Percentiles rank a stretch among this genome's conserved stretches.
These are phyloP conservation scores for Hypoxylon sp. DNA, from an alignment of 2,329 filamentous ascomycete genomes.

Conservation along the genomic window DNA sequence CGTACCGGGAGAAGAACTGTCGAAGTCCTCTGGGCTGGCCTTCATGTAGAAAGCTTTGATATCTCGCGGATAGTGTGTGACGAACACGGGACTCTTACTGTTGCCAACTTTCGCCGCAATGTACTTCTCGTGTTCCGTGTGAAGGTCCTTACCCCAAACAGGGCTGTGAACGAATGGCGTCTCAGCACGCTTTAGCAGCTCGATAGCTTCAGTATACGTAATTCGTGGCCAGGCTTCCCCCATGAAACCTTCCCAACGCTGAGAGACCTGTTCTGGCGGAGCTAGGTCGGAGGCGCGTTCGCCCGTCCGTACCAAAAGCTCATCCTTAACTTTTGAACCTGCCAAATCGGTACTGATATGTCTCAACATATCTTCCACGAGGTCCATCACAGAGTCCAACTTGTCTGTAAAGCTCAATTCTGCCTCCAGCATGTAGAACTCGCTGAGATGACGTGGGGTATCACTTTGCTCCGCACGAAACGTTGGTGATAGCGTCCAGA, in stretches of 20 bases:
- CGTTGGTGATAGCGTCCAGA: constrained; percentile 94
- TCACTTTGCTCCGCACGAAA: constrained; percentile 96
- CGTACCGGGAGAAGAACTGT: constrained; percentile 47
- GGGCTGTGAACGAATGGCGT: constrained; percentile 77
- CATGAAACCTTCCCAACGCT: constrained; percentile 80
- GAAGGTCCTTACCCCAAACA: constrained; percentile 80
- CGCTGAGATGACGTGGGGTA: constrained; percentile 92
- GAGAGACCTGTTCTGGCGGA: constrained; percentile 67
- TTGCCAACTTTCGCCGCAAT: constrained; percentile 74
- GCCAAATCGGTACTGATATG: constrained; percentile 61
- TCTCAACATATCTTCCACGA: constrained; percentile 85
- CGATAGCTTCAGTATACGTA: constrained; percentile 84
- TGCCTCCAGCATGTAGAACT: constrained; percentile 99
- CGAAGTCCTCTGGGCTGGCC: constrained; percentile 35
- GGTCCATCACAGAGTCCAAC: constrained; percentile 79
- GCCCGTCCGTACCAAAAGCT: constrained; percentile 60
- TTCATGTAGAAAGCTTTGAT: constrained; percentile 95
- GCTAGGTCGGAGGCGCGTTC: constrained; percentile 63
- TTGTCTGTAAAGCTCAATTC: constrained; percentile 85
- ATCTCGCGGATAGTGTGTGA: constrained; percentile 90
- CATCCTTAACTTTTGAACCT: constrained; percentile 60
- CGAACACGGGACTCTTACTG: constrained; percentile 79
- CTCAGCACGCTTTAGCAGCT: constrained; percentile 73
- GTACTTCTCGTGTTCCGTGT: constrained; percentile 93
- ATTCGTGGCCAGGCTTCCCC: constrained; percentile 79